These are phyloP conservation scores for Salix koriyanagi DNA, from an alignment of 345 rosid genomes.

Conservation along the genomic window DNA sequence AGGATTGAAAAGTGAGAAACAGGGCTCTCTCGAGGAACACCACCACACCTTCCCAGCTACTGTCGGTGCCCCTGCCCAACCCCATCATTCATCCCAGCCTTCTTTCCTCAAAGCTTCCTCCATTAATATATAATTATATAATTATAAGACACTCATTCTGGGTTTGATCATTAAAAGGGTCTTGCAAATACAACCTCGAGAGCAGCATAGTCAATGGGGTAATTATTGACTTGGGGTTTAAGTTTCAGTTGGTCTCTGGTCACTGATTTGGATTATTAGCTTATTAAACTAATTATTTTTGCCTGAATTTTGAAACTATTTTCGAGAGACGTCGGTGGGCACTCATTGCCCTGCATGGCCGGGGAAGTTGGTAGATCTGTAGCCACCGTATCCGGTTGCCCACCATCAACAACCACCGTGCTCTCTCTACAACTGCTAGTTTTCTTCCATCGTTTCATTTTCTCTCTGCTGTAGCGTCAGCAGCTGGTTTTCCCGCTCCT, in stretches of 20 bases:
- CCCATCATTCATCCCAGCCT: no score
- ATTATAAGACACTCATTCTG: background rate
- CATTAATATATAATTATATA: no score
- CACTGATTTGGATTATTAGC: background rate
- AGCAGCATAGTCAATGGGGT: background rate
- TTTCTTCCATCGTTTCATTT: no score
- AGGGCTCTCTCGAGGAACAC: no score
- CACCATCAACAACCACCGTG: background rate
- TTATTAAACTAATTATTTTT: slow-evolving; percentile 3
- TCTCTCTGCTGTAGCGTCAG: no score
- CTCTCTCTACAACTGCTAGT: background rate
- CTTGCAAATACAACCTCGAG: background rate
- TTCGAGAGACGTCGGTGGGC: background rate
- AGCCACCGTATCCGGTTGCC: background rate
- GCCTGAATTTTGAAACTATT: background rate
- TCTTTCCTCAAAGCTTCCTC: background rate
- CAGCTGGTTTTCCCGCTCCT: no score
- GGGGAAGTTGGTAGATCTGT: background rate
- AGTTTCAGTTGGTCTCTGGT: background rate
- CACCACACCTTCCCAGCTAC: background rate
- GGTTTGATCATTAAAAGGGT: background rate
- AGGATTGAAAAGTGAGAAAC: background rate
- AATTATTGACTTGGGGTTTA: slow-evolving; percentile 4
- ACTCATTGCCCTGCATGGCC: background rate
- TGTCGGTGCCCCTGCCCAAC: slow-evolving; percentile 2